These are phyloP conservation scores for Inga oerstediana DNA, from an alignment of 306 rosid genomes.

Conservation along the genomic window DNA sequence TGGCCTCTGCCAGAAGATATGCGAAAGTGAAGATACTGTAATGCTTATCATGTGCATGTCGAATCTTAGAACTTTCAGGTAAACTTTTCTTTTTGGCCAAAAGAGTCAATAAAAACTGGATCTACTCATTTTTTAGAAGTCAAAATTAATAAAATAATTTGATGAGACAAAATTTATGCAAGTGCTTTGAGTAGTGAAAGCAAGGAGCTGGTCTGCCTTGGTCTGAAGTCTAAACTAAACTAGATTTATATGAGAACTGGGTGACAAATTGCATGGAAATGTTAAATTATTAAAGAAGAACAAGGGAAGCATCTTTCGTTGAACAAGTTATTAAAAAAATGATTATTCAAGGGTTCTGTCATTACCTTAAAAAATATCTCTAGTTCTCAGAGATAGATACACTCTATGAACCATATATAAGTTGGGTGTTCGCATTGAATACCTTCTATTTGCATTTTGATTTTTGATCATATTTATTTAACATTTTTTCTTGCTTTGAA, in stretches of 20 bases:
- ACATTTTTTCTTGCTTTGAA: not conserved
- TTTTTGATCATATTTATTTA: not conserved
- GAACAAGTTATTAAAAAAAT: not conserved
- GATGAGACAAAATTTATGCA: not conserved
- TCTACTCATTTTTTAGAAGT: not conserved
- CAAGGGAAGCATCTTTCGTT: not conserved
- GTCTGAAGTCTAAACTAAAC: not conserved
- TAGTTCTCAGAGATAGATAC: not conserved
- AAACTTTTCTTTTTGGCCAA: not conserved
- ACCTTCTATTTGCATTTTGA: not conserved
- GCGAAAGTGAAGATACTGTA: not conserved
- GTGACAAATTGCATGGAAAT: too few relatives aligned
- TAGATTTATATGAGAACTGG: not conserved
- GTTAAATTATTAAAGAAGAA: not conserved
- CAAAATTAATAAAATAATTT: not conserved
- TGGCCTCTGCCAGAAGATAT: not conserved
- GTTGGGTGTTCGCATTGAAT: not conserved
- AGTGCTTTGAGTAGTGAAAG: not conserved
- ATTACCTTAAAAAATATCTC: not conserved
- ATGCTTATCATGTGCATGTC: not conserved
- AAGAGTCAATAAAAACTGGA: not conserved
- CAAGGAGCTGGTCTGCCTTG: not conserved
- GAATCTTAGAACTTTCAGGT: not conserved
- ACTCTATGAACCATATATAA: not conserved
- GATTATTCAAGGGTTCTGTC: not conserved